phyloP scores from a whole-genome alignment of 2,329 filamentous ascomycete genomes.

The Xylariaceae sp. region DNA sequence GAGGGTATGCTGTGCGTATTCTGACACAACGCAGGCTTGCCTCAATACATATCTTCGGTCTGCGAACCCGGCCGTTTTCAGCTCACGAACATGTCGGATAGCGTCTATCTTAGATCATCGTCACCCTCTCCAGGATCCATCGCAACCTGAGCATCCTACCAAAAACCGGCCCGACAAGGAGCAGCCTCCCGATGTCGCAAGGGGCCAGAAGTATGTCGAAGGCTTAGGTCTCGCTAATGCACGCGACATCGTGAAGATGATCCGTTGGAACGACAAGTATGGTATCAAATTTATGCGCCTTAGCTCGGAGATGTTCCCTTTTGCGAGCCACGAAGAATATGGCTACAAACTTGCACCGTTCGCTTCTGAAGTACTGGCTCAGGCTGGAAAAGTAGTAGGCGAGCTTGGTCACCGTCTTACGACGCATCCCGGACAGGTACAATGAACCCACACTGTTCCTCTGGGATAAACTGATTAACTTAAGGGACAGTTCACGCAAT shows the following conservation, averaged over 20 bases:
- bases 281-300: conserved; percentile 90
- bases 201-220: conserved; percentile 75
- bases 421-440: conserved; percentile 80
- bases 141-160: conserved; percentile 75
- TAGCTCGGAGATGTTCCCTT: conserved; percentile 96
- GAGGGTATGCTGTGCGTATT: conserved; percentile 10
- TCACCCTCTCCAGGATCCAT: conserved; percentile 75
- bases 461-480: conserved; percentile 7
- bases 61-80: conserved; percentile 83
- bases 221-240: conserved; percentile 80
- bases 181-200: conserved; percentile 65
- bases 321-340: conserved; percentile 84
- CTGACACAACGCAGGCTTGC: conserved; percentile 63
- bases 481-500: conserved; percentile 70
- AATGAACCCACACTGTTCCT: neutral
- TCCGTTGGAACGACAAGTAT: conserved; percentile 90
- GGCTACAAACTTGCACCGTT: conserved; percentile 86
- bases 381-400: conserved; percentile 75
- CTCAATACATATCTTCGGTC: conserved; percentile 88
- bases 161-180: conserved; percentile 84
- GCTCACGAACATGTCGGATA: conserved; percentile 88
- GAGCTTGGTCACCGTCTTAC: conserved; percentile 83
- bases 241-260: conserved; percentile 79
- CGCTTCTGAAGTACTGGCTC: conserved; percentile 74
- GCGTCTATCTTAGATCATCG: conserved; percentile 88